Evolutionary conservation across 2,329 filamentous ascomycete species (phyloP).

Genomic region (Delphinella strobiligena): DNA sequence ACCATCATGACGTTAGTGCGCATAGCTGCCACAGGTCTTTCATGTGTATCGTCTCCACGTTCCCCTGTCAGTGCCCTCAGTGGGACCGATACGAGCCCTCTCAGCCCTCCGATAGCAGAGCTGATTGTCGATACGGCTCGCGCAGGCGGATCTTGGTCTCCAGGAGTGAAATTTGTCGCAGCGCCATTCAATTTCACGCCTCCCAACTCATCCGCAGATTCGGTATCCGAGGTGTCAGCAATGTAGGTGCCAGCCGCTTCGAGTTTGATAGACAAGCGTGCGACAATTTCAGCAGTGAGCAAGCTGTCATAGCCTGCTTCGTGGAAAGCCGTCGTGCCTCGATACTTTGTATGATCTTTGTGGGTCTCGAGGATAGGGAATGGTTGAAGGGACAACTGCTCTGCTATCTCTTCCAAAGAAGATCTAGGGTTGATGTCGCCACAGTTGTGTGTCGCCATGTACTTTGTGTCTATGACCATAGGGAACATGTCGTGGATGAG

Average conservation of each 20-base stretch:
- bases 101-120: conserved; percentile 3
- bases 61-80: conserved; percentile 3
- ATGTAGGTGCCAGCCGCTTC: conserved; percentile 27
- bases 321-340: conserved; percentile 32
- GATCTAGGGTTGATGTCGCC: conserved; percentile 38
- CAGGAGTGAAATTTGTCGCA: not conserved
- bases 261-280: conserved; percentile 43
- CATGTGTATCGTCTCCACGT: too few species aligned
- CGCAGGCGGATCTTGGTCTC: not conserved
- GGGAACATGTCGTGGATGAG: conserved; percentile 44
- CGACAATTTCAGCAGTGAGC: conserved; percentile 46
- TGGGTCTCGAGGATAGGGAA: conserved; percentile 31
- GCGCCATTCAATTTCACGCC: conserved; percentile 9
- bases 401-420: conserved; percentile 37
- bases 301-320: conserved; percentile 54
- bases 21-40: too few species aligned
- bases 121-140: not conserved
- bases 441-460: conserved; percentile 46
- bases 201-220: conserved; percentile 10
- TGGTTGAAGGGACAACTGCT: conserved; percentile 27
- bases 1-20: too few species aligned
- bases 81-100: conserved; percentile 2
- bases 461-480: conserved; percentile 50
- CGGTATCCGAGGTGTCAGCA: conserved; percentile 8
- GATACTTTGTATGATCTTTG: conserved; percentile 28